These are phyloP conservation scores for Boletus eberwhitei DNA, from an alignment of 768 basidiomycete species.

Conservation along the genomic window DNA sequence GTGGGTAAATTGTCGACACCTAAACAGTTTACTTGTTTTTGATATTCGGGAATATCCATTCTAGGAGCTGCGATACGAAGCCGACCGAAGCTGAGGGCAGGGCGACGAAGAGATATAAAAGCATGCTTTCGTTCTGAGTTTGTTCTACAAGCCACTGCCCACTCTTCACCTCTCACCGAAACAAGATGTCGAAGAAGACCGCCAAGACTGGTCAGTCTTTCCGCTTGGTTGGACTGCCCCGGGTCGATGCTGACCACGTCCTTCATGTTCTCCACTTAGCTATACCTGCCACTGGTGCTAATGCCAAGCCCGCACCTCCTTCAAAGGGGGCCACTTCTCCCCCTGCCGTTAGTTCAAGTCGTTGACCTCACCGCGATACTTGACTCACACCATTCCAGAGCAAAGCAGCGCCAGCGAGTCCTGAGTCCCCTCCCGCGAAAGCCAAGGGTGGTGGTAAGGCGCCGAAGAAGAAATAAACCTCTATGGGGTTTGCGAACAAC, in stretches of 20 bases:
- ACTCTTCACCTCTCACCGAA: slow-evolving; percentile 7
- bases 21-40: not conserved
- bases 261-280: slow-evolving; percentile 7
- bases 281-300: slow-evolving; percentile 2
- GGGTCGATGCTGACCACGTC: slow-evolving; percentile 13
- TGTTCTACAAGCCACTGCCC: not conserved
- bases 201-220: slow-evolving; percentile 22
- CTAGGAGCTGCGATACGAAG: slow-evolving; percentile 12
- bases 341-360: slow-evolving; percentile 11
- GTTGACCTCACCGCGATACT: not conserved
- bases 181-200: slow-evolving; percentile 24
- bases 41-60: slow-evolving; percentile 1
- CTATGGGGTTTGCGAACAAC: not conserved
- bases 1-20: not conserved
- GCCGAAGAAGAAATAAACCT: slow-evolving; percentile 30
- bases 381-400: slow-evolving; percentile 12
- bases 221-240: slow-evolving; percentile 11
- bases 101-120: slow-evolving; percentile 24
- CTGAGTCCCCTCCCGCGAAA: slow-evolving; percentile 30
- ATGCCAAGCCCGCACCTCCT: slow-evolving; percentile 17
- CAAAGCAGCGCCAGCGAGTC: slow-evolving; percentile 16
- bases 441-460: slow-evolving; percentile 23
- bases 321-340: slow-evolving; percentile 20
- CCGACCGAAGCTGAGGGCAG: slow-evolving; percentile 30
- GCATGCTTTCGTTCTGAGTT: not conserved